Evolutionary conservation across 768 basidiomycete species (phyloP), one percentile per base, ranked within the genome.

Genomic region (Sutorius australiensis): DNA sequence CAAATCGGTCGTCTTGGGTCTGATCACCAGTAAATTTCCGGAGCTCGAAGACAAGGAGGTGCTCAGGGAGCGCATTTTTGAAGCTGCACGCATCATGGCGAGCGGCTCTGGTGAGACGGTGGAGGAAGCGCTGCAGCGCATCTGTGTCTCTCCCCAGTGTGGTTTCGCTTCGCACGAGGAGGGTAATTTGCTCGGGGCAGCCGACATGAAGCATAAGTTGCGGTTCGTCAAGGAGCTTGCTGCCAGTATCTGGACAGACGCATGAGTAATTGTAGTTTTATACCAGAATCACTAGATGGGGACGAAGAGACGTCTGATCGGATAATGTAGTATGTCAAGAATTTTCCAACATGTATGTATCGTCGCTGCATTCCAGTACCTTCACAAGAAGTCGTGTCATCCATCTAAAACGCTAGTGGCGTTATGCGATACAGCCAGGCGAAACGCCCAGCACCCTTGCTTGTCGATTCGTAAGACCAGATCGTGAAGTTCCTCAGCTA

Each of bases 131-230:
- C 2, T 60, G 34, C 34, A 55, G 41, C 74, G 73, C 51, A 69
- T 80, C 28, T 67, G 69, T 43, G 69, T 80, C 52, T 74, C 73
- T n/a, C 75, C 78, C 0, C 79, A 80, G 62, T 80, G 79, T 47
- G 80, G 79, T 11, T 80, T 79, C 55, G 77, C 77, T 14, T 73
- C 70, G 6, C 77, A 77, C 53, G 61, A 71, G 2, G 77, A 77
- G 37, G 77, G 78, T 0, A 80, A 79, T 58, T 54, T 60, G 33
- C 67, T 79, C 16, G 54, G 50, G 5, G 60, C 63, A 16, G 66
- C 69, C 4, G 73, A 76, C 46, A 71, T 77, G 61, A 62, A 62
- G 45, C 57, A 45, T 19, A 66, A 66, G 44, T 21, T 67, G 33
- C 43, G 44, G 39, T 65, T 75, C 33, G 69, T 73, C 34, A 65